Evolutionary conservation across 164 flowering plant species (phyloP).

Genomic region (Piper longum): DNA sequence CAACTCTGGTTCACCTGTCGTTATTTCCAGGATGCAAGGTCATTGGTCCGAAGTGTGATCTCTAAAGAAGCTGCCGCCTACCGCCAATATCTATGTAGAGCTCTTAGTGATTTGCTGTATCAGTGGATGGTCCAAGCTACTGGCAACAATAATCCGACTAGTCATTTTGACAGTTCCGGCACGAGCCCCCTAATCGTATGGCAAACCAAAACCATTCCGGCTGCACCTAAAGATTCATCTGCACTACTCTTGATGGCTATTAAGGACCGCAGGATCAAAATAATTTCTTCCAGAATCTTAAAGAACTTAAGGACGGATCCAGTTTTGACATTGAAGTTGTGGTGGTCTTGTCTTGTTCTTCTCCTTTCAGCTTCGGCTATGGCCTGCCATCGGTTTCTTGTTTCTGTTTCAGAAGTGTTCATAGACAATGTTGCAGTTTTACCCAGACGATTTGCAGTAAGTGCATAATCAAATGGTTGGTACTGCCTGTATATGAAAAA

Average conservation of each 20-base stretch:
- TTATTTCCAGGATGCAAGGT: slow-evolving; percentile 55
- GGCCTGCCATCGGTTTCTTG: slow-evolving; percentile 46
- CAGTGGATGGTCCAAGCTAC: slow-evolving; percentile 33
- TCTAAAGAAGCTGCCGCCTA: slow-evolving; percentile 54
- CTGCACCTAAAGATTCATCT: slow-evolving; percentile 13
- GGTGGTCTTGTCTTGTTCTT: slow-evolving; percentile 47
- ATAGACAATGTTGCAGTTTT: slow-evolving; percentile 21
- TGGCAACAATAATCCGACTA: slow-evolving; percentile 6
- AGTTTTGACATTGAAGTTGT: slow-evolving; percentile 43
- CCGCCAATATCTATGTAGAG: slow-evolving; percentile 39
- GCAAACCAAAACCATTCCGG: slow-evolving; percentile 7
- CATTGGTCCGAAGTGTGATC: slow-evolving; percentile 47
- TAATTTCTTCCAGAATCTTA: slow-evolving; percentile 43
- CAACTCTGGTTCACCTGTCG: neutral
- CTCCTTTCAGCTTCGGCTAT: slow-evolving; percentile 42
- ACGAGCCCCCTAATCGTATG: slow-evolving; percentile 11
- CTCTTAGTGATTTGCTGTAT: slow-evolving; percentile 42
- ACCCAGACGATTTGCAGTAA: slow-evolving; percentile 30
- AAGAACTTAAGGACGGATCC: slow-evolving; percentile 42
- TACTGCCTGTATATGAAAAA: too few relatives aligned
- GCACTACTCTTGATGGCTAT: slow-evolving; percentile 16
- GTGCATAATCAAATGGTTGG: slow-evolving; percentile 10
- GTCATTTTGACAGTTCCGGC: slow-evolving; percentile 7
- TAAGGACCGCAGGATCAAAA: slow-evolving; percentile 60
- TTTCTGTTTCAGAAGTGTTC: slow-evolving; percentile 30